Conservation (phyloP, 2,329 filamentous ascomycete species). For the Talaromyces piceae region DNA sequence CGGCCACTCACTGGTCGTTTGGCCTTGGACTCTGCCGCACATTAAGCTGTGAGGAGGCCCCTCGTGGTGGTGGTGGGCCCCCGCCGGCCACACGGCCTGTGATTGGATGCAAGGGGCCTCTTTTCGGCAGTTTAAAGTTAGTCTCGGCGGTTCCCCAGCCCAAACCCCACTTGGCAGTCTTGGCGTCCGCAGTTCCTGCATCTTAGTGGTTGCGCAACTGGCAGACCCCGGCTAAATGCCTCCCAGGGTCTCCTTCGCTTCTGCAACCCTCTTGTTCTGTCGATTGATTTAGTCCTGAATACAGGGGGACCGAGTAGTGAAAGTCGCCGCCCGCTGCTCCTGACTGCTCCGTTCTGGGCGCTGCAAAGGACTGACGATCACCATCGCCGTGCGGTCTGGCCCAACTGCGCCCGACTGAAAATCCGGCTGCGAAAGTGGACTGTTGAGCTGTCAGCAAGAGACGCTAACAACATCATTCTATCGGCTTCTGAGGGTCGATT, state of each 20-base stretch:
- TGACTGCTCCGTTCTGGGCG: background rate
- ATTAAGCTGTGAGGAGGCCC: background rate
- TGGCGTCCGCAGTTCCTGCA: background rate
- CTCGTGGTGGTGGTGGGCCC: background rate
- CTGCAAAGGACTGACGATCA: background rate
- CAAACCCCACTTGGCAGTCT: background rate
- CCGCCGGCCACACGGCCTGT: background rate
- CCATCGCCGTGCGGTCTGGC: background rate
- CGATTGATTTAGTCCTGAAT: too few relatives aligned
- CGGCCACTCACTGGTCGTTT: too few relatives aligned
- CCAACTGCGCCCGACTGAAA: background rate
- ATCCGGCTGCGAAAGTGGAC: too few relatives aligned
- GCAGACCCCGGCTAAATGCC: background rate
- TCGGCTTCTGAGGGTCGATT: too few relatives aligned
- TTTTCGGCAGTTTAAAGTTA: background rate
- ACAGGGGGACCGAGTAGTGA: too few relatives aligned
- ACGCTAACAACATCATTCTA: too few relatives aligned
- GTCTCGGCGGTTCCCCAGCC: background rate
- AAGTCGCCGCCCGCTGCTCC: background rate
- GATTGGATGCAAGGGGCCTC: background rate
- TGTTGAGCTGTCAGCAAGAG: background rate
- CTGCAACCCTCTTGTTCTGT: too few relatives aligned
- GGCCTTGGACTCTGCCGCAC: too few relatives aligned
- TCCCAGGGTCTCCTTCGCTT: too few relatives aligned
- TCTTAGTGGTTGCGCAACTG: background rate